Evolutionary conservation across 768 basidiomycete genomes (phyloP).

Genomic region (Lactifluus pinguis): DNA sequence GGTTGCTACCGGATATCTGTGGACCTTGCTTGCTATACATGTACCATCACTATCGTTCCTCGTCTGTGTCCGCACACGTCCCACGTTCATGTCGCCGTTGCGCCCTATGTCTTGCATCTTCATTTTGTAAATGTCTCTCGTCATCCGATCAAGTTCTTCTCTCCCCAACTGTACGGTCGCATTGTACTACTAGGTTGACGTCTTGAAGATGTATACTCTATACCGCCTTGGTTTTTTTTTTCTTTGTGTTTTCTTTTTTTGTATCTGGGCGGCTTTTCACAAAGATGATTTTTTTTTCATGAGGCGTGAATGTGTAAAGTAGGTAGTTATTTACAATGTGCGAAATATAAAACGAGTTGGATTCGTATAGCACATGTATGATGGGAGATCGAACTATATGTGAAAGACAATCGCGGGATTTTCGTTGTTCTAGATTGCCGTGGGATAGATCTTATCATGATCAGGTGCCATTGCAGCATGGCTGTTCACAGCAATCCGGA

Average conservation of each 20-base stretch:
- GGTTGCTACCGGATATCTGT: not conserved
- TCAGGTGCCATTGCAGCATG: not conserved
- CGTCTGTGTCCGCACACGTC: conserved; percentile 4
- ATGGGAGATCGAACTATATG: not conserved
- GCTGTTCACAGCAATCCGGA: not conserved
- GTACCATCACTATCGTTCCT: conserved; percentile 8
- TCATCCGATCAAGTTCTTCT: not conserved
- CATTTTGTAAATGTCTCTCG: conserved; percentile 15
- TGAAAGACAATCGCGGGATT: not conserved
- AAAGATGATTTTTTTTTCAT: not conserved
- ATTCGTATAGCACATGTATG: not conserved
- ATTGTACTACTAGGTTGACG: conserved; percentile 6
- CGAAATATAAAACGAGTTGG: conserved; percentile 1
- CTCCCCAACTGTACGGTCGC: conserved; percentile 4
- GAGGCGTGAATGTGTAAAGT: conserved; percentile 9
- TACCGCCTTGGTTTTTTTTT: not conserved
- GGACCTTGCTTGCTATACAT: conserved; percentile 13
- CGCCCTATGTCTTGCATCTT: conserved; percentile 10
- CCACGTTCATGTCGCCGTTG: conserved; percentile 2
- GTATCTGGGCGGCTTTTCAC: conserved; percentile 4
- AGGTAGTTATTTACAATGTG: conserved; percentile 11
- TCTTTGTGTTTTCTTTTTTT: not conserved
- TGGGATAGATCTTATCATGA: conserved; percentile 8
- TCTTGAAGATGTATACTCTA: conserved; percentile 11
- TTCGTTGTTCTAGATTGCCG: not conserved